Conservation (phyloP, 2,329 filamentous ascomycete species). For the Exophiala phaeomuriformis region DNA sequence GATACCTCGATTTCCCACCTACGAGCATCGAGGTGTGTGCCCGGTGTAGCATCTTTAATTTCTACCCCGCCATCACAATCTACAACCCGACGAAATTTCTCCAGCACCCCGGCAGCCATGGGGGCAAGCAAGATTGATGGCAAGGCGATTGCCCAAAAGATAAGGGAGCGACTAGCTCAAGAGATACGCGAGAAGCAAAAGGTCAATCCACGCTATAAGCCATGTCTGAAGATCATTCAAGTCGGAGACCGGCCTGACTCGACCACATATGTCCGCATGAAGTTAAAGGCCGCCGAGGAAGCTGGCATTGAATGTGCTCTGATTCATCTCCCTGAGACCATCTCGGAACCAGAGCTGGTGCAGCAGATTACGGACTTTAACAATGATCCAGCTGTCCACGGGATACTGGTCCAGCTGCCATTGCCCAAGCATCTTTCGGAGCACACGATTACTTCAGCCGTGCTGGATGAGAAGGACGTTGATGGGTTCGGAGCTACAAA, state of each 20-base stretch:
- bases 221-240: slow-evolving; percentile 90
- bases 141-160: slow-evolving; percentile 85
- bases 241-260: slow-evolving; percentile 92
- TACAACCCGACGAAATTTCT: slow-evolving; percentile 35
- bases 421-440: slow-evolving; percentile 85
- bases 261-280: slow-evolving; percentile 98
- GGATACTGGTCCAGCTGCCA: slow-evolving; percentile 88
- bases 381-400: slow-evolving; percentile 77
- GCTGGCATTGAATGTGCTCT: slow-evolving; percentile 85
- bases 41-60: not conserved
- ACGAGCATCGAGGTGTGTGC: not conserved
- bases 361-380: slow-evolving; percentile 75
- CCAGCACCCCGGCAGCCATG: slow-evolving; percentile 59
- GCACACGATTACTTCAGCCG: slow-evolving; percentile 80
- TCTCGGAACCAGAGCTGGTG: slow-evolving; percentile 77
- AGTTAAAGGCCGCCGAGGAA: slow-evolving; percentile 93
- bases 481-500: slow-evolving; percentile 92
- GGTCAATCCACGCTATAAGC: slow-evolving; percentile 78
- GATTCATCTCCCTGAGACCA: slow-evolving; percentile 71
- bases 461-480: slow-evolving; percentile 91
- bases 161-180: slow-evolving; percentile 70
- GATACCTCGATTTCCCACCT: not conserved
- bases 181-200: slow-evolving; percentile 78
- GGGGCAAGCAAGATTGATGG: slow-evolving; percentile 88
- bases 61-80: slow-evolving; percentile 26